Evolutionary conservation across 768 basidiomycete species (phyloP), one percentile per base, ranked within the genome.

Genomic region (Calocybe gangraenosa): DNA sequence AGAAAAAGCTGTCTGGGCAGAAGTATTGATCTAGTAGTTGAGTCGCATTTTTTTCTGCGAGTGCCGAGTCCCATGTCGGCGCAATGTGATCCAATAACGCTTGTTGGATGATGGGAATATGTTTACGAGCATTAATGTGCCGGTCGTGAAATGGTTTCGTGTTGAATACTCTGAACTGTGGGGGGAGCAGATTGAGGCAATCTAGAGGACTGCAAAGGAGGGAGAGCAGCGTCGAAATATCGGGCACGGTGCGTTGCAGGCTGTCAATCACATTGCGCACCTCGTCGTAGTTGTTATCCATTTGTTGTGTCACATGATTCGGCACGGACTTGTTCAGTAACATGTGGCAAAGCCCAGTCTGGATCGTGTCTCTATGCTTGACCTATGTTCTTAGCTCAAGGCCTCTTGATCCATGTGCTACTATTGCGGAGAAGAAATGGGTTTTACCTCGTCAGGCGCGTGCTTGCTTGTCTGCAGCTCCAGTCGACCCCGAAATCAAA

Each of bases 21-120:
- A 93, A 92, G 61, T 82, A 91, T 48, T 84, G 81, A 32, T 81
- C 73, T 1, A 81, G 53, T 14, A 91, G 61, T 2, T 60, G 41
- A 10, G 62, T 62, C 9, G 68, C 64, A 18, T 73, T 60, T 28
- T 78, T 63, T 46, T 82, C 74, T n/a, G 64, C 60, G 32, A 93
- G 67, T 3, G 59, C 47, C 1, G 66, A 54, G 31, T 79, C 75
- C 89, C 91, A 95, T 25, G 77, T 75, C 0, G 88, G 87, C 3
- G 81, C 59, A 40, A 90, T 68, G 49, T 80, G 70, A 50, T 76
- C 75, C 20, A 94, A 56, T 10, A 94, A 61, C 8, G 67, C 69
- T 38, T 71, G 68, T 56, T 95, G 92, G n/a, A 93, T 63, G 1
- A 64, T 58, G 3, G 82, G 77, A 19, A 78, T 44, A 48, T 77